Conservation (phyloP, 192 early-diverging fungal species). For the Phycomyces blakesleeanus region DNA sequence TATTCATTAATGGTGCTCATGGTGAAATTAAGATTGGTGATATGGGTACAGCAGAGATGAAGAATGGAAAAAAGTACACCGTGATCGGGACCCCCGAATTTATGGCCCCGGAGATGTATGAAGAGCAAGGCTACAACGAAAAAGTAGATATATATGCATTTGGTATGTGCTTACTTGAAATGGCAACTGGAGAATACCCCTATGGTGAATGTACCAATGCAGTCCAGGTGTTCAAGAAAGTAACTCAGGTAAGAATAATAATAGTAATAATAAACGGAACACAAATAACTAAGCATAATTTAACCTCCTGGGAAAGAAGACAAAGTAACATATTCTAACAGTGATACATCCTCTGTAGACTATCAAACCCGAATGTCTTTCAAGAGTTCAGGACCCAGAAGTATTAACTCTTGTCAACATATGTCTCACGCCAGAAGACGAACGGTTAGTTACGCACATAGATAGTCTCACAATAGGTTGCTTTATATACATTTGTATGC, state of each 20-base stretch:
- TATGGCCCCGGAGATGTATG: slow-evolving; percentile 86
- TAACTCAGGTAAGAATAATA: slow-evolving; percentile 59
- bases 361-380: slow-evolving; percentile 69
- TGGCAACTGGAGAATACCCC: slow-evolving; percentile 83
- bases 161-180: slow-evolving; percentile 79
- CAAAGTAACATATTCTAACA: background rate
- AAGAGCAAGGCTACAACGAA: slow-evolving; percentile 78
- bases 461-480: background rate
- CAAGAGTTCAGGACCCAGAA: slow-evolving; percentile 58
- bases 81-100: slow-evolving; percentile 81
- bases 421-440: slow-evolving; percentile 63
- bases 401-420: slow-evolving; percentile 60
- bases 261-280: too few species aligned
- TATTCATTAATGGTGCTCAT: slow-evolving; percentile 82
- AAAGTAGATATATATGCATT: slow-evolving; percentile 86
- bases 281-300: too few species aligned
- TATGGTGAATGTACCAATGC: slow-evolving; percentile 80
- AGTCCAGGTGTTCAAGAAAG: slow-evolving; percentile 76
- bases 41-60: slow-evolving; percentile 82
- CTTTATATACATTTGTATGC: background rate
- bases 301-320: too few species aligned
- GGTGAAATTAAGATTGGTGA: slow-evolving; percentile 84
- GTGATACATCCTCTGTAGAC: slow-evolving; percentile 37
- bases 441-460: slow-evolving; percentile 39
- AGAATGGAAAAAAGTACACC: slow-evolving; percentile 73